Percentiles rank a stretch among this genome's conserved stretches.
phyloP scores from a whole-genome alignment of 352 stramenopile genomes.

The Thraustochytrium sp. region DNA sequence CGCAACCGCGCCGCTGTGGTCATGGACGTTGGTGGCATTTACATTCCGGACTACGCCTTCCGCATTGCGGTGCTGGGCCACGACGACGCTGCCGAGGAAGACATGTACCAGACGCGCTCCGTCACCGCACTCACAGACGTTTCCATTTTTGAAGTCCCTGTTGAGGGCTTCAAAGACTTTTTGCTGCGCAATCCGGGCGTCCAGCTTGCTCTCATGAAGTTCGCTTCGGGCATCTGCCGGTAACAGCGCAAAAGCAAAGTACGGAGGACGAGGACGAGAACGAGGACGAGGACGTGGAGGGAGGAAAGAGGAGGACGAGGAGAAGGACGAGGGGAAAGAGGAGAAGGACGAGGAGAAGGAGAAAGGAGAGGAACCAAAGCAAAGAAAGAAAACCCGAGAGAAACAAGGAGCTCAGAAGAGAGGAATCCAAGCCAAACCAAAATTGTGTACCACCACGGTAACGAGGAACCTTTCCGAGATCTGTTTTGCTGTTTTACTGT shows the following conservation, averaged over 20 bases:
- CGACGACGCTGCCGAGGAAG: neutral
- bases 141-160: slow-evolving; percentile 16
- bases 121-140: neutral
- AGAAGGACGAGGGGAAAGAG: no score
- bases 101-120: neutral
- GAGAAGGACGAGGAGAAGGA: no score
- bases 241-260: neutral
- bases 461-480: no score
- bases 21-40: neutral
- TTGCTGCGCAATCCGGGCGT: slow-evolving; percentile 28
- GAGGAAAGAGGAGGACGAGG: no score
- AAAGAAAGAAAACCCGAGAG: no score
- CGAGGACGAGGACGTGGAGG: no score
- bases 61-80: neutral
- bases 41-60: neutral
- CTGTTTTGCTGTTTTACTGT: no score
- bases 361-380: no score
- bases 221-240: neutral
- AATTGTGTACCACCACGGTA: no score
- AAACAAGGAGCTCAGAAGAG: no score
- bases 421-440: no score
- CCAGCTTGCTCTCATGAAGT: slow-evolving; percentile 36
- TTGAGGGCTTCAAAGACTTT: slow-evolving; percentile 31
- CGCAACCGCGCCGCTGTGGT: neutral
- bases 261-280: no score